Conservation (phyloP, 441 rosid species). For the Jatropha podagrica region DNA sequence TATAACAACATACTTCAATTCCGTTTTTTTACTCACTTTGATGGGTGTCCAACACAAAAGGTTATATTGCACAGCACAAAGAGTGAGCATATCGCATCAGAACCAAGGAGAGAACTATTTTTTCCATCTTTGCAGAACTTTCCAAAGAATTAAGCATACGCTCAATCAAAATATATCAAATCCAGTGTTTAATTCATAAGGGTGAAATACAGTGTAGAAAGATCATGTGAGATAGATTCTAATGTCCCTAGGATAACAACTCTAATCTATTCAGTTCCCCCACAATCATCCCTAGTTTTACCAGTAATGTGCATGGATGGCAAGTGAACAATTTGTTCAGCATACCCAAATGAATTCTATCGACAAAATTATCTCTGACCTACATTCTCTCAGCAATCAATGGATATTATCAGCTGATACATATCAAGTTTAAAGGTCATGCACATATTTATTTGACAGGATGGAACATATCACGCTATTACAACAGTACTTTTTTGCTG, state of each 20-base stretch:
- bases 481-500: not conserved
- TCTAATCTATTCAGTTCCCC: not conserved
- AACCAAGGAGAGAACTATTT: not conserved
- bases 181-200: not conserved
- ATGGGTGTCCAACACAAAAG: not conserved
- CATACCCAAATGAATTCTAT: not conserved
- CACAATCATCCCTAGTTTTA: not conserved
- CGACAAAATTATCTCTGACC: not conserved
- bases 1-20: not conserved
- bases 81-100: not conserved
- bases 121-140: not conserved
- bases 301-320: not conserved
- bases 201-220: not conserved
- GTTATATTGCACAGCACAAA: not conserved
- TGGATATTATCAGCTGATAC: not conserved
- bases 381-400: not conserved
- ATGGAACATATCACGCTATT: not conserved
- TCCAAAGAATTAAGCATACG: not conserved
- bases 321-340: not conserved
- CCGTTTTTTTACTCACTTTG: not conserved
- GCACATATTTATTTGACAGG: not conserved
- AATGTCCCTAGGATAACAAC: not conserved
- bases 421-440: too few relatives aligned
- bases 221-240: not conserved
- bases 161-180: not conserved